Evolutionary conservation across 257 asterid species (phyloP), one percentile per base, ranked within the genome.

Genomic region (Rehmannia glutinosa): DNA sequence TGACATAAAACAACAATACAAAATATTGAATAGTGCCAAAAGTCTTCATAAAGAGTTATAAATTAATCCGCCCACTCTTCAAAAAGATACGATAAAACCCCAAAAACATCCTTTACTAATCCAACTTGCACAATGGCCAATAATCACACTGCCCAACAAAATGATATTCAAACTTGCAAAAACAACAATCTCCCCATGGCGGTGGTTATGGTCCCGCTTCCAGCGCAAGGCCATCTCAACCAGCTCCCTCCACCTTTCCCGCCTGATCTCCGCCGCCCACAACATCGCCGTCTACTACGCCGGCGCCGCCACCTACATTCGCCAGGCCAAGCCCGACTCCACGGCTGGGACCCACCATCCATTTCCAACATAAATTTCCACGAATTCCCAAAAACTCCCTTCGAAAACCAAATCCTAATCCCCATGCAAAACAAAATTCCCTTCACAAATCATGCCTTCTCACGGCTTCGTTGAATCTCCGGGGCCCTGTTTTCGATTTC

Each of bases 191-290:
- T 16, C 46, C 66, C 13, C n/a, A 52, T 71, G 3, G 70, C 64
- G 25, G 78, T 75, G 1, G 76, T 67, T 0, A 54, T 79, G 16
- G 81, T 81, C 23, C 83, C 86, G 1, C 70, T 78, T 0, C 69
- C 77, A 16, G 74, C 75, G 13, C 84, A 78, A 46, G 82, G 84
- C 70, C 87, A 81, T 24, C 82, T 75, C 28, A 73, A 63, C 60
- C 78, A 69, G 42, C 76, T 76, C 33, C n/a, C 73, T 76, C 63
- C 73, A 70, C 53, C 70, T 80, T 73, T 35, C 70, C 72, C 73
- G 50, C 77, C 75, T 58, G 70, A 6, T 81, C 74, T 55, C 78
- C 69, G n/a, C n/a, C n/a, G 43, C 68, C 77, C 1, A 19, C 64
- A 23, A 20, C 62, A 25, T 81, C n/a, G 80, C 77, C 0, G 71